Conservation (phyloP, 257 asterid species). For the Nicotiana tabacum region DNA sequence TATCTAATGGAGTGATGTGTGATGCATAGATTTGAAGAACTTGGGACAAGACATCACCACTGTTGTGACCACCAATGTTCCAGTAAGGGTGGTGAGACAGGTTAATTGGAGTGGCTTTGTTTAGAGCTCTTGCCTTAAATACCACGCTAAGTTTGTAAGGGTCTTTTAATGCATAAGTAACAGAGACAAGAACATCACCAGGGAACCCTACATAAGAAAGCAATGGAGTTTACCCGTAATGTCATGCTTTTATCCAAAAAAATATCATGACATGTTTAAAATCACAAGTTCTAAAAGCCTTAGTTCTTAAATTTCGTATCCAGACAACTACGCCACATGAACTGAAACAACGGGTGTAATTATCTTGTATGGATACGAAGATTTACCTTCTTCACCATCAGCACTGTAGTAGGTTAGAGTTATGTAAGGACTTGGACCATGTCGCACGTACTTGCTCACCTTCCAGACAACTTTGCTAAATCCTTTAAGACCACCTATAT, state of each 20-base stretch:
- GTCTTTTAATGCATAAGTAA: slow-evolving; percentile 4
- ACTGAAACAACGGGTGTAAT: neutral
- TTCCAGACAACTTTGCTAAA: slow-evolving; percentile 67
- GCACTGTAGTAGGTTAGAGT: slow-evolving; percentile 53
- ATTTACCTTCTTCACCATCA: slow-evolving; percentile 75
- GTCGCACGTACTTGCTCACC: slow-evolving; percentile 36
- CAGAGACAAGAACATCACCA: slow-evolving; percentile 17
- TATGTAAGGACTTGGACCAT: slow-evolving; percentile 41
- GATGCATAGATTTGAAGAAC: slow-evolving; percentile 18
- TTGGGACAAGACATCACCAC: slow-evolving; percentile 18
- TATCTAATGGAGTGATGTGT: neutral
- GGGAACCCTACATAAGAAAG: slow-evolving; percentile 18
- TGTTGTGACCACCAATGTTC: slow-evolving; percentile 28
- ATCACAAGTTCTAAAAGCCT: too few relatives aligned
- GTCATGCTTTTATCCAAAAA: too few relatives aligned
- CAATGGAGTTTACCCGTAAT: neutral
- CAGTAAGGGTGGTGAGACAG: slow-evolving; percentile 25
- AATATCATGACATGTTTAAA: too few relatives aligned
- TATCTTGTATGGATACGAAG: neutral
- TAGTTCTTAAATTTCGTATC: too few relatives aligned
- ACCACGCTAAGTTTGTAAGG: slow-evolving; percentile 5
- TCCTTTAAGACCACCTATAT: slow-evolving; percentile 69
- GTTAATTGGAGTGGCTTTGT: slow-evolving; percentile 30
- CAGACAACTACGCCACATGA: too few relatives aligned
- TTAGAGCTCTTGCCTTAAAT: slow-evolving; percentile 18